phyloP scores from a whole-genome alignment of 306 rosid species.

The Malus orientalis region DNA sequence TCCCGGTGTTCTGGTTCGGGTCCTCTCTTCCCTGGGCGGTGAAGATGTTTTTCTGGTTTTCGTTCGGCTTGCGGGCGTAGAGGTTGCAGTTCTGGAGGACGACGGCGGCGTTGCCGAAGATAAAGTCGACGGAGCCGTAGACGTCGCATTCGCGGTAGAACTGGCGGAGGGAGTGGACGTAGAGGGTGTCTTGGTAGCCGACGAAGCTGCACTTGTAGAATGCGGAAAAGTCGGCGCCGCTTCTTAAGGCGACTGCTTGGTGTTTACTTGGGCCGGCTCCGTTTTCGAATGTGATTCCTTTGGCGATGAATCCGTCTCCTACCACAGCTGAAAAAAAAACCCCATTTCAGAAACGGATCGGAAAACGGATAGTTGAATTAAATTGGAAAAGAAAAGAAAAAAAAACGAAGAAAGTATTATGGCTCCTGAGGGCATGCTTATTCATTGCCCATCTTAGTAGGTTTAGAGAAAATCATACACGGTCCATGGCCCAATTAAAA shows the following conservation, averaged over 20 bases:
- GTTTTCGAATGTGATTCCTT: slow-evolving; percentile 79
- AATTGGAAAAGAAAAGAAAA: no score
- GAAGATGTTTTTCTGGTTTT: slow-evolving; percentile 58
- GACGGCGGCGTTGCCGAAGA: slow-evolving; percentile 76
- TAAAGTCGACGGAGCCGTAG: slow-evolving; percentile 78
- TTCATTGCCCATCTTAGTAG: no score
- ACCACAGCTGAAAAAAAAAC: slow-evolving; percentile 47
- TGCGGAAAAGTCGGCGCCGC: slow-evolving; percentile 63
- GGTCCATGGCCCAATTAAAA: neutral
- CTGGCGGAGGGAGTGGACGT: slow-evolving; percentile 80
- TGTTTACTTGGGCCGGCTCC: slow-evolving; percentile 78
- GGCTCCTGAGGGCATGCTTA: no score
- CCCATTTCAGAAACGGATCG: no score
- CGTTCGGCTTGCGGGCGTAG: slow-evolving; percentile 61
- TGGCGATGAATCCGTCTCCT: slow-evolving; percentile 68
- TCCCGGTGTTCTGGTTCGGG: slow-evolving; percentile 84
- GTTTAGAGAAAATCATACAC: no score
- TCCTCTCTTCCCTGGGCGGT: slow-evolving; percentile 86
- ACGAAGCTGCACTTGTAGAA: slow-evolving; percentile 82
- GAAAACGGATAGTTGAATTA: no score
- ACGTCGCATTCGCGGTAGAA: slow-evolving; percentile 82
- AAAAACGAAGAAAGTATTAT: no score
- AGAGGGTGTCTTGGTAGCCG: slow-evolving; percentile 89
- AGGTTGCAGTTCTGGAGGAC: slow-evolving; percentile 74
- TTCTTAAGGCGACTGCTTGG: slow-evolving; percentile 82